These are phyloP conservation scores for Trametopsis cervina DNA, from an alignment of 768 basidiomycete genomes.

Conservation along the genomic window DNA sequence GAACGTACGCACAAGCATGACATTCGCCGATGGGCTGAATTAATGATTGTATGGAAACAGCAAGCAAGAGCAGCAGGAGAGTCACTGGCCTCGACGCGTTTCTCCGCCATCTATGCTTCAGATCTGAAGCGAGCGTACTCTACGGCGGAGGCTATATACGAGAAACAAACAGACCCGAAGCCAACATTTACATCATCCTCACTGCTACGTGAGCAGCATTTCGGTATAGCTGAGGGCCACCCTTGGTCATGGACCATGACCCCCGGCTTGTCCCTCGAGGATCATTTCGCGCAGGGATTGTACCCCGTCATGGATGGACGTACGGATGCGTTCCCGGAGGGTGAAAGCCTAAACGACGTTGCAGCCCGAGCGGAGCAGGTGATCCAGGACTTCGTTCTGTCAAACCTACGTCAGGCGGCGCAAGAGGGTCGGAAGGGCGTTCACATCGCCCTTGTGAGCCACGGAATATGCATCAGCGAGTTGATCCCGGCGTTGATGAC, in stretches of 20 bases:
- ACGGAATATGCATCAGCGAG: constrained; percentile 58
- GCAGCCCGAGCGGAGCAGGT: constrained; percentile 43
- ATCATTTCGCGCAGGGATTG: constrained; percentile 44
- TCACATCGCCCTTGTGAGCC: constrained; percentile 67
- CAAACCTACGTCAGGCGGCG: constrained; percentile 42
- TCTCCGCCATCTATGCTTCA: constrained; percentile 60
- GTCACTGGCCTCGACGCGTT: constrained; percentile 38
- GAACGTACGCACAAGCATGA: constrained; percentile 20
- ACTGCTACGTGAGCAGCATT: constrained; percentile 61
- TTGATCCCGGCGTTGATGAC: constrained; percentile 45
- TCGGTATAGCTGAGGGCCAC: constrained; percentile 65
- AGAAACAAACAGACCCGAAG: constrained; percentile 39
- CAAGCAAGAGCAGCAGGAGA: constrained; percentile 41
- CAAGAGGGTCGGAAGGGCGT: constrained; percentile 31
- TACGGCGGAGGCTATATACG: constrained; percentile 52
- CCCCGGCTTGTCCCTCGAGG: constrained; percentile 24
- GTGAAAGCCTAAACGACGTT: constrained; percentile 67
- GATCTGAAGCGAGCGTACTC: constrained; percentile 55
- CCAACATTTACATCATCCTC: constrained; percentile 40
- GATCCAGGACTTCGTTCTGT: constrained; percentile 46
- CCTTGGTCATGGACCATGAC: constrained; percentile 29
- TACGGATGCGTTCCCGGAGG: constrained; percentile 53
- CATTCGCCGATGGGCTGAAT: background rate
- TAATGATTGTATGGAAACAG: constrained; percentile 21
- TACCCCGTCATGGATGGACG: constrained; percentile 45